These are phyloP conservation scores for Miamiensis avidus DNA, from an alignment of 169 alveolate genomes.

Conservation along the genomic window DNA sequence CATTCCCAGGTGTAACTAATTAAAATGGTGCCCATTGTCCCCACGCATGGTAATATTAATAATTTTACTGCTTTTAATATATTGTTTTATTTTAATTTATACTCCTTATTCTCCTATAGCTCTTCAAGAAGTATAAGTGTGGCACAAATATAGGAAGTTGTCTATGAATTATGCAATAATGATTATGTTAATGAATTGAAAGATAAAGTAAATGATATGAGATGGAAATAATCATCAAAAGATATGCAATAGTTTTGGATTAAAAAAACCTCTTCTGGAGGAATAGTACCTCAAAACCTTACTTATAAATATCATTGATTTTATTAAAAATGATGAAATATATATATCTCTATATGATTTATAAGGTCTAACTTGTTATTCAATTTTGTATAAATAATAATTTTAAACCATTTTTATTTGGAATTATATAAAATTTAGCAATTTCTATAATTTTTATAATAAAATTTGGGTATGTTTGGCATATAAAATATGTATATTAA, in stretches of 20 bases:
- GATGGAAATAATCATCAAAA: neutral
- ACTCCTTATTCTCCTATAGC: neutral
- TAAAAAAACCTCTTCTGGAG: neutral
- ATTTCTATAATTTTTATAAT: no score
- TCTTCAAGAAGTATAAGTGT: neutral
- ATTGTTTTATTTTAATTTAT: no score
- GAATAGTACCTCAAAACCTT: neutral
- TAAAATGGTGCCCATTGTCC: conserved; percentile 79
- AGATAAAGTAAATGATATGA: neutral
- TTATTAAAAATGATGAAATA: no score
- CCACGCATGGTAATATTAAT: conserved; percentile 72
- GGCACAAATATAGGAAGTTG: neutral
- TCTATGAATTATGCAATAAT: neutral
- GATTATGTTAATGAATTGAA: neutral
- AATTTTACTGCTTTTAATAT: no score
- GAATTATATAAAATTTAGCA: no score
- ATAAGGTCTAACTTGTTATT: no score
- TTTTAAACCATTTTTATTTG: no score
- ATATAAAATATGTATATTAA: no score
- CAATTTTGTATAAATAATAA: no score
- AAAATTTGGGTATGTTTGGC: no score
- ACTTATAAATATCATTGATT: no score
- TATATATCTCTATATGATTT: no score
- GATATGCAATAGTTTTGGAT: neutral
- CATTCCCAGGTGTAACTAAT: conserved; percentile 93